These are phyloP conservation scores for Laguncularia racemosa DNA, from an alignment of 345 rosid species.

Conservation along the genomic window DNA sequence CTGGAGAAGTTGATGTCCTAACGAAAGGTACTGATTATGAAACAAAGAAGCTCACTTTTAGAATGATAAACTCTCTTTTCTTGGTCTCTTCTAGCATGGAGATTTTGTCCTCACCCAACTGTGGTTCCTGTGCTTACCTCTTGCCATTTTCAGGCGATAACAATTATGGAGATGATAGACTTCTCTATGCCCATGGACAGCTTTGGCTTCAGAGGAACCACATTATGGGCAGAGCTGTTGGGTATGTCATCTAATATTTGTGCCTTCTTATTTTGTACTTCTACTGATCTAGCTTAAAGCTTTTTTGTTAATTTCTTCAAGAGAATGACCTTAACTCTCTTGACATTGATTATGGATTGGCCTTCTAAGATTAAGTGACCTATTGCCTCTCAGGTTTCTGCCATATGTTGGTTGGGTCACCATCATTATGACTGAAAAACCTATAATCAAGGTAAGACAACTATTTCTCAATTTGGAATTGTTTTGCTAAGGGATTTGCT, in stretches of 20 bases:
- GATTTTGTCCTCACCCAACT: neutral
- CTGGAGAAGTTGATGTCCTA: constrained; percentile 84
- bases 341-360: neutral
- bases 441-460: constrained; percentile 59
- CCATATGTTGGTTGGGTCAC: constrained; percentile 97
- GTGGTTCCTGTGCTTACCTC: neutral
- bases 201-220: constrained; percentile 77
- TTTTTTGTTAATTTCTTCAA: neutral
- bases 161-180: constrained; percentile 75
- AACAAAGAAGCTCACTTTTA: constrained; percentile 3
- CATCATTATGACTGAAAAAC: constrained; percentile 95
- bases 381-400: constrained; percentile 44
- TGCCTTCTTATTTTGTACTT: neutral
- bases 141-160: constrained; percentile 49
- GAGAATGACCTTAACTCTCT: neutral
- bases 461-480: too few relatives aligned
- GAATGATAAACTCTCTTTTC: neutral
- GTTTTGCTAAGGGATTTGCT: too few relatives aligned
- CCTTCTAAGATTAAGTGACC: neutral
- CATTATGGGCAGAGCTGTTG: constrained; percentile 91
- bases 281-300: neutral
- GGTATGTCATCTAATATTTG: constrained; percentile 31
- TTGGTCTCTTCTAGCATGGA: neutral
- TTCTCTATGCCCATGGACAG: constrained; percentile 82
- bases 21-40: constrained; percentile 63